A percentile compares a stretch with the other conserved stretches of the same genome.
Evolutionary conservation across 2,329 filamentous ascomycete genomes (phyloP).

Genomic region (Pestalotiopsis sp.): DNA sequence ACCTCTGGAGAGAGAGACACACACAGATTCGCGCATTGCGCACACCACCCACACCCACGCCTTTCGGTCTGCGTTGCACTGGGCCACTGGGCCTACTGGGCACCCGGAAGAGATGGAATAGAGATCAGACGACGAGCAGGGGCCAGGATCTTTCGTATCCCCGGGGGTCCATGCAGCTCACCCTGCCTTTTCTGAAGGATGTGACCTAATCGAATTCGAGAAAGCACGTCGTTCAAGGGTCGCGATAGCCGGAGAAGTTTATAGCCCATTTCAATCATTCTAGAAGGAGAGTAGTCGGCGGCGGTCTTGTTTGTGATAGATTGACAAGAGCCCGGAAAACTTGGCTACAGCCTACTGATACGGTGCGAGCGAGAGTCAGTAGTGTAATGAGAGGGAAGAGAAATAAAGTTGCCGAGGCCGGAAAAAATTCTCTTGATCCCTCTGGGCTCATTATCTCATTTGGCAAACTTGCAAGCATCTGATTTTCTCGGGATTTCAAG

Average conservation of each 20-base stretch:
- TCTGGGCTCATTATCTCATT: not conserved
- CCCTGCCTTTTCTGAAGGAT: slow-evolving; percentile 17
- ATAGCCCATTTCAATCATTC: not conserved
- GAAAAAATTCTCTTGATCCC: not conserved
- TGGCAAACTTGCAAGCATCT: not conserved
- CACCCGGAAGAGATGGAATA: slow-evolving; percentile 8
- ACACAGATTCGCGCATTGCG: too few relatives aligned
- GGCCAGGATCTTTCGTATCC: slow-evolving; percentile 8
- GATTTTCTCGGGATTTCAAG: not conserved
- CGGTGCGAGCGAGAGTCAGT: too few relatives aligned
- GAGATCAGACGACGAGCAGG: slow-evolving; percentile 21
- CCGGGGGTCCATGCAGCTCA: slow-evolving; percentile 16
- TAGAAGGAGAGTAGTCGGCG: not conserved
- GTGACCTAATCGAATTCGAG: slow-evolving; percentile 7
- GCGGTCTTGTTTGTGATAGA: not conserved
- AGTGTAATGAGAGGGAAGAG: too few relatives aligned
- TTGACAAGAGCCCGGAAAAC: not conserved
- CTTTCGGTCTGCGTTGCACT: too few relatives aligned
- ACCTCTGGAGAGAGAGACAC: too few relatives aligned
- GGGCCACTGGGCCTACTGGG: not conserved
- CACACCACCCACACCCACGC: too few relatives aligned
- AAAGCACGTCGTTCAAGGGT: slow-evolving; percentile 5
- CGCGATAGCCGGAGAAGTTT: slow-evolving; percentile 3
- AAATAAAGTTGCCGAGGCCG: not conserved
- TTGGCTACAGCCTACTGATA: not conserved